Evolutionary conservation across 768 basidiomycete genomes (phyloP), one percentile per base, ranked within the genome.

Genomic region (Pulveroboletus sp.): DNA sequence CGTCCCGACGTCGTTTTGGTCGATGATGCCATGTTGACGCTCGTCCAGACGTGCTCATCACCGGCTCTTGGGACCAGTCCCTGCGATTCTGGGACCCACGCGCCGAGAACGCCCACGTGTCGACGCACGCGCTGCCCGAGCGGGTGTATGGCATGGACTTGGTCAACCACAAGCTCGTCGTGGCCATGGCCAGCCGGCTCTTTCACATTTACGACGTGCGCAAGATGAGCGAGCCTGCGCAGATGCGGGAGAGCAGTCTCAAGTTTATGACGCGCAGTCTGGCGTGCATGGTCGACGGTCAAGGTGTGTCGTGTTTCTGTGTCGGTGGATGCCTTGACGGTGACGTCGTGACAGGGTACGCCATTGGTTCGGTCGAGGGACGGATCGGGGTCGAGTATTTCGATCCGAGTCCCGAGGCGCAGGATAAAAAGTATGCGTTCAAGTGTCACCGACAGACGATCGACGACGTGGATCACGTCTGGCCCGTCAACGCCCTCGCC

Each of bases 311-410:
- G n/a, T n/a, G n/a, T n/a, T n/a, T n/a, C n/a, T 29, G 27, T 12
- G 6, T 29, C 27, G 27, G 6, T 6, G 6, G 27, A 6, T 29
- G 27, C 6, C 12, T 12, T 12, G 27, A 12, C 6, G 27, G 12
- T 29, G 27, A 6, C 27, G 16, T 23, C 4, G 32, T 47, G 17
- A 14, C 59, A 90, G 93, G 95, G 11, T 99, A 91, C 68, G 93
- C 93, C 11, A 91, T 86, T 0, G 89, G 87, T 0, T 93, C 91
- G 1, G 92, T 94, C 13, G 96, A 99, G 61, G 96, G 96, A 1
- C 80, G 96, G 20, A 96, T 98, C 50, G 93, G 94, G 0, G 93
- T 98, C 26, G 96, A 99, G 67, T 99, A 95, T 67, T 94, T 96
- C 58, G 91, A 97, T 55, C 83, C 89, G 2, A 80, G 80, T 4